These are phyloP conservation scores for Solanum gracilifrons DNA, from an alignment of 257 asterid genomes.

Conservation along the genomic window DNA sequence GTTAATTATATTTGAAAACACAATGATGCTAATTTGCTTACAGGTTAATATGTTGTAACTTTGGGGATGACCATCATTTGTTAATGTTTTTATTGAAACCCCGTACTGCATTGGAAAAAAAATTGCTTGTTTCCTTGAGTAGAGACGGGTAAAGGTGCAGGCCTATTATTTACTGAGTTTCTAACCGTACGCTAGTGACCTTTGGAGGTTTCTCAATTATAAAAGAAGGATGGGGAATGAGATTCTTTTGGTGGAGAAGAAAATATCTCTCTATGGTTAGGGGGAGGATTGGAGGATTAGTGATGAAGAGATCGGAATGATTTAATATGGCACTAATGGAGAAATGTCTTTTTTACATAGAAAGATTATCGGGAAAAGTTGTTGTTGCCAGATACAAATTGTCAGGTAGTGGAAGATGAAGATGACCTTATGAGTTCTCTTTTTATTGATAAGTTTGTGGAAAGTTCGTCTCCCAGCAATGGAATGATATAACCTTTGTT, in stretches of 20 bases:
- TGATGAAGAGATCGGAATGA: neutral
- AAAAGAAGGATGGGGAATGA: neutral
- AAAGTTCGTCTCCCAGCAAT: neutral
- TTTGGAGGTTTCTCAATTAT: neutral
- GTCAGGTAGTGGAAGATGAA: neutral
- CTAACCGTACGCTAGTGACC: neutral
- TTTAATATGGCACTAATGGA: neutral
- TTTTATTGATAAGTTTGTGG: neutral
- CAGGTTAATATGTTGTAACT: neutral
- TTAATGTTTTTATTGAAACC: neutral
- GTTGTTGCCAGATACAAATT: neutral
- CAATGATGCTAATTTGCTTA: neutral
- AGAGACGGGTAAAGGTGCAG: neutral
- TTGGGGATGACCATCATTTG: neutral
- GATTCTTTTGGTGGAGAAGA: neutral
- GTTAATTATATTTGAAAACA: neutral
- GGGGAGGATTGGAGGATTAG: neutral
- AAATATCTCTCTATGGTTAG: neutral
- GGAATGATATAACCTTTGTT: neutral
- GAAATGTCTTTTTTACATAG: neutral
- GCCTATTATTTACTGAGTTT: neutral
- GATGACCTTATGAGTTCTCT: neutral
- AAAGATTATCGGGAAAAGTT: neutral
- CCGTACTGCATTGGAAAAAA: neutral
- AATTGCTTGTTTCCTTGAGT: neutral